phyloP scores from a whole-genome alignment of 2,329 filamentous ascomycete species.

The Cladosporium sp. region DNA sequence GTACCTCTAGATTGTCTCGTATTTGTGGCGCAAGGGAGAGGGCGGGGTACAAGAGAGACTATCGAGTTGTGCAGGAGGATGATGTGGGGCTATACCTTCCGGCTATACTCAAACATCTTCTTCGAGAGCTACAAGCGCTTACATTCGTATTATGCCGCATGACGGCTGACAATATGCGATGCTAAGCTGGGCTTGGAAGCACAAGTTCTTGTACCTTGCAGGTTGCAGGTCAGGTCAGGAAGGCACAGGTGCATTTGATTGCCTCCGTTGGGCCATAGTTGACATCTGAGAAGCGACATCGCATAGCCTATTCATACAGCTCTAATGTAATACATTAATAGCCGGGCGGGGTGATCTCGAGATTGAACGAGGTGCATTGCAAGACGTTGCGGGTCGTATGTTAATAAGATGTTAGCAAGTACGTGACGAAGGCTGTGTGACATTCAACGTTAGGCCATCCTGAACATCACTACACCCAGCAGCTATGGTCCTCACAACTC shows the following conservation, averaged over 20 bases:
- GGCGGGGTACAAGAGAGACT: constrained; percentile 6
- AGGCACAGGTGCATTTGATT: not conserved
- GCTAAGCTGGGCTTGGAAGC: not conserved
- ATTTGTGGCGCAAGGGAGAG: not conserved
- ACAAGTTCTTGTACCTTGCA: not conserved
- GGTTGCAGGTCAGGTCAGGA: not conserved
- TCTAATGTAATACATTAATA: not conserved
- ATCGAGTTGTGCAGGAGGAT: not conserved
- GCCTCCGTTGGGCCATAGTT: not conserved
- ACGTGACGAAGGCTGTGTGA: not conserved
- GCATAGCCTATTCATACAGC: not conserved
- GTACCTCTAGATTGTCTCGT: too few species aligned
- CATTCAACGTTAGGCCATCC: not conserved
- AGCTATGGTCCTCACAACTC: not conserved
- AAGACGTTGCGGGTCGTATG: not conserved
- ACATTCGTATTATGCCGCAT: not conserved
- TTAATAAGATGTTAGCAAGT: not conserved
- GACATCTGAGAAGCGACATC: not conserved
- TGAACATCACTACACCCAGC: not conserved
- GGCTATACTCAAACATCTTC: not conserved
- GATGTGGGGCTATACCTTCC: constrained; percentile 6
- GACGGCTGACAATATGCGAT: not conserved
- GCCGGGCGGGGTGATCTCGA: not conserved
- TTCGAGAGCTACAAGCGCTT: not conserved
- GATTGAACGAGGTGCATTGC: not conserved